Conservation (phyloP, 441 rosid genomes). For the Jatropha multifida region DNA sequence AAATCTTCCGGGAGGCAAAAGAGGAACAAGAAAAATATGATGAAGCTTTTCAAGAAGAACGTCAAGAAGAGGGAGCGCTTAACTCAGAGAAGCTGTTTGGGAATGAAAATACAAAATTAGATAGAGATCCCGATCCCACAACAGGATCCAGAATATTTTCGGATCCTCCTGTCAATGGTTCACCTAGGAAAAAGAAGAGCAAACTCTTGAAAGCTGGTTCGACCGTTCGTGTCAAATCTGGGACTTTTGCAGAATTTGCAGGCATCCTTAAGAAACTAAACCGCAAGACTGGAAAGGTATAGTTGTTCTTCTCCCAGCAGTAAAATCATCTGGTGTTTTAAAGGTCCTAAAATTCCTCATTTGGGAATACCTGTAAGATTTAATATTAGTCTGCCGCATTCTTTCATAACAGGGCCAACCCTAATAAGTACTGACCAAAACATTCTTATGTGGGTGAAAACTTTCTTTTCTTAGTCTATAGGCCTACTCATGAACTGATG, state of each 20-base stretch:
- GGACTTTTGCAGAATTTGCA: conserved; percentile 66
- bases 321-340: conserved; percentile 9
- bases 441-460: background rate
- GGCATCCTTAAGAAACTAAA: conserved; percentile 73
- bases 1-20: conserved; percentile 65
- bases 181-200: conserved; percentile 28
- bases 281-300: conserved; percentile 72
- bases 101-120: conserved; percentile 28
- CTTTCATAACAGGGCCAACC: too few relatives aligned
- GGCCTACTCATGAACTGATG: too few relatives aligned
- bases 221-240: conserved; percentile 67
- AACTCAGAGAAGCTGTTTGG: conserved; percentile 33
- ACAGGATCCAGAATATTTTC: conserved; percentile 32
- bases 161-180: conserved; percentile 21
- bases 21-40: conserved; percentile 72
- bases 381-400: too few relatives aligned
- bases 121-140: conserved; percentile 36
- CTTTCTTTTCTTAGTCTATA: too few relatives aligned
- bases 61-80: conserved; percentile 31
- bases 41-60: conserved; percentile 54
- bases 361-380: too few relatives aligned
- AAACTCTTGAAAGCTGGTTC: conserved; percentile 58
- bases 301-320: conserved; percentile 7
- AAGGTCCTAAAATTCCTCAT: background rate
- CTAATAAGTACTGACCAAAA: background rate